Evolutionary conservation across 495 filamentous ascomycete species (phyloP).

Genomic region (Gamarada debralockiae): DNA sequence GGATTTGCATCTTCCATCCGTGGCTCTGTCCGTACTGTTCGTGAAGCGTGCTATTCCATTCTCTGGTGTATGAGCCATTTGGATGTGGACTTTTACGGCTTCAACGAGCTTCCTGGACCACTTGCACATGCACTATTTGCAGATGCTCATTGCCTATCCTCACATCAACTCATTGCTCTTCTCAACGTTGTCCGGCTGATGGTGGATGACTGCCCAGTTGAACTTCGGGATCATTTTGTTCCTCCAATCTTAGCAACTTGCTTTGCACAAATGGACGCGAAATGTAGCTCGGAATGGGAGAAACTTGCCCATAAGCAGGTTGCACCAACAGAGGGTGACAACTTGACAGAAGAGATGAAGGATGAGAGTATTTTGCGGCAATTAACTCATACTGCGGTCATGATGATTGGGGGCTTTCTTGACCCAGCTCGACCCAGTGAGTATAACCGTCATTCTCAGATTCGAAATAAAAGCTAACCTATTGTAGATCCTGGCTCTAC

Average conservation of each 20-base stretch:
- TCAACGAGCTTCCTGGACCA: constrained; percentile 76
- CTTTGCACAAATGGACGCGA: constrained; percentile 80
- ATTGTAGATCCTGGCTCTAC: constrained; percentile 9
- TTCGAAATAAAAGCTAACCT: constrained; percentile 5
- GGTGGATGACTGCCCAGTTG: constrained; percentile 84
- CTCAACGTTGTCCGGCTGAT: constrained; percentile 81
- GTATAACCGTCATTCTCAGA: background rate
- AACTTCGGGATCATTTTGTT: constrained; percentile 73
- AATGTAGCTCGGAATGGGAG: constrained; percentile 85
- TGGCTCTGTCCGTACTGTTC: constrained; percentile 80
- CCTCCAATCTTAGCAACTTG: constrained; percentile 79
- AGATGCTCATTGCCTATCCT: constrained; percentile 78
- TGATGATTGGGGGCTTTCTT: constrained; percentile 82
- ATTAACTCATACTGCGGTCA: constrained; percentile 84
- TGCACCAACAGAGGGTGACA: constrained; percentile 54
- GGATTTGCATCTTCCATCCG: constrained; percentile 91
- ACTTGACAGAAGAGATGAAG: constrained; percentile 94
- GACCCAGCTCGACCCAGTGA: constrained; percentile 51
- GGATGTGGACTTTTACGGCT: constrained; percentile 84
- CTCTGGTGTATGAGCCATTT: constrained; percentile 90
- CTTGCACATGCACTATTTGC: constrained; percentile 80
- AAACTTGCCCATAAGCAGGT: constrained; percentile 54
- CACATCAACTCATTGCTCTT: constrained; percentile 88
- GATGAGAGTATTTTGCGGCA: constrained; percentile 94
- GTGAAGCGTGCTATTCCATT: constrained; percentile 90